Conservation (phyloP, 345 rosid species). For the Microcos paniculata region DNA sequence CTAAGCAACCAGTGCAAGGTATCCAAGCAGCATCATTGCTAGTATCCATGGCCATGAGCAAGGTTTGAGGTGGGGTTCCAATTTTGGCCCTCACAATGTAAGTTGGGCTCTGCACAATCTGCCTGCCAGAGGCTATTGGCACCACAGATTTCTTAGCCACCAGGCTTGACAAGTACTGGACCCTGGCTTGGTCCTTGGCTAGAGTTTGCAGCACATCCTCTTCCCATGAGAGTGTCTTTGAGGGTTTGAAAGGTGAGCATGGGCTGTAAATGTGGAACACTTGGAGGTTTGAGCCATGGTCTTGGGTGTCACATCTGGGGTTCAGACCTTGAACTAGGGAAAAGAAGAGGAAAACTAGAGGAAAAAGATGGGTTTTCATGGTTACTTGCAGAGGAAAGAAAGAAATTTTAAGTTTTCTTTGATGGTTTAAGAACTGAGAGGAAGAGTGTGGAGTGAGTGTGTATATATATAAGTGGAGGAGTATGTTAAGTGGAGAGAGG, state of each 20-base stretch:
- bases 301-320: constrained; percentile 47
- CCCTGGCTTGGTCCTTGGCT: constrained; percentile 71
- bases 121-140: constrained; percentile 91
- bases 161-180: constrained; percentile 64
- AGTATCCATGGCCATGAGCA: constrained; percentile 88
- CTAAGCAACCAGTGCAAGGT: constrained; percentile 76
- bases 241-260: constrained; percentile 69
- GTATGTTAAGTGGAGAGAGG: constrained; percentile 15
- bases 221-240: constrained; percentile 71
- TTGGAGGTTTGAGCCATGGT: constrained; percentile 62
- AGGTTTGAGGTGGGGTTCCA: constrained; percentile 81
- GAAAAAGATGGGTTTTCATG: constrained; percentile 33
- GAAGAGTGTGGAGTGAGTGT: constrained; percentile 3
- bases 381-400: constrained; percentile 8
- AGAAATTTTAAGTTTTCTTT: background rate
- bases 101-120: constrained; percentile 76
- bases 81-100: constrained; percentile 70
- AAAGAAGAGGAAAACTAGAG: constrained; percentile 27
- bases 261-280: constrained; percentile 78
- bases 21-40: constrained; percentile 91
- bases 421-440: constrained; percentile 4
- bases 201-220: constrained; percentile 60
- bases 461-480: constrained; percentile 26
- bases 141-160: constrained; percentile 63
- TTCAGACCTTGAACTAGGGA: constrained; percentile 33